These are phyloP conservation scores for Basipetospora chlamydospora DNA, from an alignment of 2,329 filamentous ascomycete genomes.

Conservation along the genomic window DNA sequence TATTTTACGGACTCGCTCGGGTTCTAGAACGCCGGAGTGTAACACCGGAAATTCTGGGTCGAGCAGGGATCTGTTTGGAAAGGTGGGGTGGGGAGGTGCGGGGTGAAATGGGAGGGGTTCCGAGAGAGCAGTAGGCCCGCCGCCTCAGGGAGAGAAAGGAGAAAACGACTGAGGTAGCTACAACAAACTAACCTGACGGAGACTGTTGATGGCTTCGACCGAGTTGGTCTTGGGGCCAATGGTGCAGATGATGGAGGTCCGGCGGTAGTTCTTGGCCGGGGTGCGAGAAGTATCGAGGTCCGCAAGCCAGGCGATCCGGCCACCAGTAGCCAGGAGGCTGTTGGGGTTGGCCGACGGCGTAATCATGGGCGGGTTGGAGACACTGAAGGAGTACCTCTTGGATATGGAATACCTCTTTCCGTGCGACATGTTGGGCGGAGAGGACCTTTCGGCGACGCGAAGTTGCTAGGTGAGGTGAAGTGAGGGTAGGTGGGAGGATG, in stretches of 20 bases:
- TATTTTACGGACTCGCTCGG: too few relatives aligned
- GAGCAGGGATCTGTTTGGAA: too few relatives aligned
- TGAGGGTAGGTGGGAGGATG: background rate
- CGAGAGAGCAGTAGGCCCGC: too few relatives aligned
- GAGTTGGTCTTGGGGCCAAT: conserved; percentile 99
- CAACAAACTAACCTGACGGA: conserved; percentile 41
- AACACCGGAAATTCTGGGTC: too few relatives aligned
- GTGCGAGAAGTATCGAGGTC: conserved; percentile 76
- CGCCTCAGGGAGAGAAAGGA: too few relatives aligned
- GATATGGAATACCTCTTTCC: conserved; percentile 5
- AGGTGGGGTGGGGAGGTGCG: too few relatives aligned
- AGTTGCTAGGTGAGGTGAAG: background rate
- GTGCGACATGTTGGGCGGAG: conserved; percentile 1
- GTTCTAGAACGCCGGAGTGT: too few relatives aligned
- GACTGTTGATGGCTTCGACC: conserved; percentile 87
- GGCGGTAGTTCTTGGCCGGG: conserved; percentile 80
- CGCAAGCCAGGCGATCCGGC: conserved; percentile 45
- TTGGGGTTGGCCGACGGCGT: background rate
- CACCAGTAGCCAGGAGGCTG: conserved; percentile 4
- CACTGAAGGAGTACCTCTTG: conserved; percentile 5
- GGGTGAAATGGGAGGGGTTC: too few relatives aligned
- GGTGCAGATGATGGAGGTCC: conserved; percentile 97
- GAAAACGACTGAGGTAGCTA: background rate
- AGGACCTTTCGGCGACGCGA: too few relatives aligned
- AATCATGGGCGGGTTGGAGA: background rate